Conservation (phyloP, 208 protist species). For the Borovskyia barvae region DNA sequence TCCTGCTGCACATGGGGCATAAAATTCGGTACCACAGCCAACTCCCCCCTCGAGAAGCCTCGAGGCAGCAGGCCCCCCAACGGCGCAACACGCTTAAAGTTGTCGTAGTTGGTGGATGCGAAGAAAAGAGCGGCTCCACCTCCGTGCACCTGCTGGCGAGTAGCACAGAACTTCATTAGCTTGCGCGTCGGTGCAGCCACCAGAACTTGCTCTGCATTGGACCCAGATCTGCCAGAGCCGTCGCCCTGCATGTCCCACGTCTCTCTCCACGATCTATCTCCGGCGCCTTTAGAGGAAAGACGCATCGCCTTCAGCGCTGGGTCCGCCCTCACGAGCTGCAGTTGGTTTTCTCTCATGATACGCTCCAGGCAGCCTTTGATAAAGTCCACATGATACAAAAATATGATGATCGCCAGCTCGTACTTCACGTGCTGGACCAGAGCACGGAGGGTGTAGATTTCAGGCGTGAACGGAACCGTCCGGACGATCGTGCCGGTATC, state of each 20-base stretch:
- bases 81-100: conserved; percentile 52
- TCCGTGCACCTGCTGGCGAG: conserved; percentile 5
- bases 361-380: conserved; percentile 63
- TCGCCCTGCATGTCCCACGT: background rate
- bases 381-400: conserved; percentile 78
- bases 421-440: conserved; percentile 82
- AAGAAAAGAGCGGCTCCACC: conserved; percentile 33
- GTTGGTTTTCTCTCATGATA: conserved; percentile 65
- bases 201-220: background rate
- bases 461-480: conserved; percentile 58
- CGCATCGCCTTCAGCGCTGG: conserved; percentile 9
- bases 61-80: conserved; percentile 68
- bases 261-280: too few species aligned
- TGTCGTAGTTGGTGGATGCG: conserved; percentile 74
- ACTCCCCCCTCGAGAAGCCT: conserved; percentile 34
- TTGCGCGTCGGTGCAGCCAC: conserved; percentile 1
- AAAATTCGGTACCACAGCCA: conserved; percentile 46
- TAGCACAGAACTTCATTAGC: conserved; percentile 12
- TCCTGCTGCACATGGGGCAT: conserved; percentile 63
- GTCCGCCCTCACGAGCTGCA: conserved; percentile 69
- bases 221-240: background rate
- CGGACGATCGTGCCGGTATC: conserved; percentile 45
- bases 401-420: conserved; percentile 77
- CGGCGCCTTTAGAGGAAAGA: background rate
- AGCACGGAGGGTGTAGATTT: conserved; percentile 63